A percentile compares a stretch with the other conserved stretches of the same genome.
These are phyloP conservation scores for Macroventuria anomochaeta DNA, from an alignment of 2,329 filamentous ascomycete genomes.

Conservation along the genomic window DNA sequence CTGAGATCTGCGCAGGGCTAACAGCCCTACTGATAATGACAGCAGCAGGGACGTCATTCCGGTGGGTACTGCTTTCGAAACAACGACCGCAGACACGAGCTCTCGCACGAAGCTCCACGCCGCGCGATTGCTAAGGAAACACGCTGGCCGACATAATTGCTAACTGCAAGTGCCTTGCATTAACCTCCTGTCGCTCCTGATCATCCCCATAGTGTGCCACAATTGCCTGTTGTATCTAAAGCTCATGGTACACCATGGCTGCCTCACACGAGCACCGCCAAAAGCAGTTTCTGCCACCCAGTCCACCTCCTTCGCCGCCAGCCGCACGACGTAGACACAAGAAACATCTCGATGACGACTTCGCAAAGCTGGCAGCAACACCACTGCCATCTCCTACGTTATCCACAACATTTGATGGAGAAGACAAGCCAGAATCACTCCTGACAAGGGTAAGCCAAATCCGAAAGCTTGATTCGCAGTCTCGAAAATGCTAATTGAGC, in stretches of 20 bases:
- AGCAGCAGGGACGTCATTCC: conserved; percentile 11
- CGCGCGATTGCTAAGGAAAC: background rate
- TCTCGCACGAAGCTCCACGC: conserved; percentile 5
- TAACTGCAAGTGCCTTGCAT: background rate
- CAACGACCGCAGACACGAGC: conserved; percentile 6
- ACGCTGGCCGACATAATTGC: background rate
- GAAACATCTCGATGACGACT: conserved; percentile 37
- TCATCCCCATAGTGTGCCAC: conserved; percentile 1
- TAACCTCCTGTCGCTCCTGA: background rate
- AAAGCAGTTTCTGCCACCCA: conserved; percentile 28
- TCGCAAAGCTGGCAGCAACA: conserved; percentile 37
- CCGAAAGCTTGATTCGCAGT: background rate
- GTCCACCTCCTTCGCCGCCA: conserved; percentile 41
- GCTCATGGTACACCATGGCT: conserved; percentile 12
- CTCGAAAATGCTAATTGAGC: background rate
- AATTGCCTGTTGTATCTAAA: background rate
- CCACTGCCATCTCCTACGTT: conserved; percentile 31
- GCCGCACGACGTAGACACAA: conserved; percentile 27
- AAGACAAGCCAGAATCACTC: conserved; percentile 30
- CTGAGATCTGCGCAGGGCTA: conserved; percentile 13
- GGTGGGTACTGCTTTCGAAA: conserved; percentile 7
- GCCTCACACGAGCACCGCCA: conserved; percentile 22
- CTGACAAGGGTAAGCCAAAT: conserved; percentile 32
- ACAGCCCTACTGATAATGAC: conserved; percentile 6
- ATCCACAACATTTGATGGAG: conserved; percentile 26